Evolutionary conservation across 768 basidiomycete species (phyloP).

Genomic region (Multifurca ochricompacta): DNA sequence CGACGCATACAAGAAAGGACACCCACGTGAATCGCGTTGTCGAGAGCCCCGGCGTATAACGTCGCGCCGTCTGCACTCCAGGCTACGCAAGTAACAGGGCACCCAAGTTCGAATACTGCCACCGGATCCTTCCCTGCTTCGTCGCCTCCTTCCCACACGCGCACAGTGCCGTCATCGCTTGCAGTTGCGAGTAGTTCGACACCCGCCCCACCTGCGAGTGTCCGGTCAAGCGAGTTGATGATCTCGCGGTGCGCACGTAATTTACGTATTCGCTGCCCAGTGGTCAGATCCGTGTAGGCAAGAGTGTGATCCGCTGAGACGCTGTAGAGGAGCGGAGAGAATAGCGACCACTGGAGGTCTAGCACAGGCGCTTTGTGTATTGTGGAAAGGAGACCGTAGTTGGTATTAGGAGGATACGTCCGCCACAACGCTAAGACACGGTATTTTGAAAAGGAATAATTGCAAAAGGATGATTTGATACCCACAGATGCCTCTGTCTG

Average conservation of each 20-base stretch:
- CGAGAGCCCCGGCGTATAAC: conserved; percentile 86
- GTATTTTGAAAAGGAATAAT: neutral
- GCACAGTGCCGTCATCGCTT: conserved; percentile 87
- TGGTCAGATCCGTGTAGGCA: conserved; percentile 66
- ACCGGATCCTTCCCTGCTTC: conserved; percentile 67
- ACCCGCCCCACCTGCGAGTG: conserved; percentile 76
- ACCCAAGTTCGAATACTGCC: conserved; percentile 75
- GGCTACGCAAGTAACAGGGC: conserved; percentile 85
- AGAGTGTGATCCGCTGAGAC: conserved; percentile 89
- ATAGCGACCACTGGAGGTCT: conserved; percentile 86
- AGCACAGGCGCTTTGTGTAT: conserved; percentile 87
- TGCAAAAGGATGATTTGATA: conserved; percentile 20
- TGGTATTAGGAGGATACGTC: conserved; percentile 86
- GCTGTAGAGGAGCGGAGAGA: conserved; percentile 64
- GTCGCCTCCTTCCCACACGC: conserved; percentile 85
- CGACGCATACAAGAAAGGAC: neutral
- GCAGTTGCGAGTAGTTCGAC: conserved; percentile 81
- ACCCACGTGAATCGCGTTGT: conserved; percentile 93
- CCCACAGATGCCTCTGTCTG: conserved; percentile 86
- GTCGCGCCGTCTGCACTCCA: conserved; percentile 90
- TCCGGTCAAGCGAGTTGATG: conserved; percentile 83
- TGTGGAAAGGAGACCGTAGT: conserved; percentile 80
- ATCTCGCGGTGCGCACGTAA: conserved; percentile 88
- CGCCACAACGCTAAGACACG: conserved; percentile 66
- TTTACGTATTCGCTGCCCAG: conserved; percentile 73